A percentile compares a stretch with the other conserved stretches of the same genome.
These are phyloP conservation scores for Cryptomeria japonica DNA, from an alignment of 75 land plant genomes.

Conservation along the genomic window DNA sequence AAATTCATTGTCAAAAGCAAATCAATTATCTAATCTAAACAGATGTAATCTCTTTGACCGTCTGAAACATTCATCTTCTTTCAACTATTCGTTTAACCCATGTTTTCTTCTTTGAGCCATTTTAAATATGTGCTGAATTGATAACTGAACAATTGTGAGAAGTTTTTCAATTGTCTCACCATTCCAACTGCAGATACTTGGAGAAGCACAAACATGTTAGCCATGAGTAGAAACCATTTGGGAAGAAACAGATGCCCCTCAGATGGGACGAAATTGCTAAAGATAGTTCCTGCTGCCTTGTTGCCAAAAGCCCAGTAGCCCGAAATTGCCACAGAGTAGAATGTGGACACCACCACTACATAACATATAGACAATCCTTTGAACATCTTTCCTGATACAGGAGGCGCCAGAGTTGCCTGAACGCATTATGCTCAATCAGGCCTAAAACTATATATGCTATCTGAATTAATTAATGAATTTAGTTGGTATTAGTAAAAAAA, in stretches of 20 bases:
- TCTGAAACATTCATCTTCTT: neutral
- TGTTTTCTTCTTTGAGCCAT: no score
- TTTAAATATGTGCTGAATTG: no score
- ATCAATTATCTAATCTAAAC: neutral
- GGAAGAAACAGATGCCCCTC: constrained; percentile 44
- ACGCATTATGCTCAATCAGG: constrained; percentile 5
- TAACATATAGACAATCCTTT: constrained; percentile 39
- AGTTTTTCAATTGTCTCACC: constrained; percentile 25
- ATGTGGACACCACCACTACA: constrained; percentile 45
- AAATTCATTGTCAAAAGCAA: constrained; percentile 29
- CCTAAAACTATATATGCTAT: neutral
- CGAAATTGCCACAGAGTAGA: constrained; percentile 73
- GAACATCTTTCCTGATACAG: constrained; percentile 60
- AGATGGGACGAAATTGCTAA: constrained; percentile 49
- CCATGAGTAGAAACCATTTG: constrained; percentile 61
- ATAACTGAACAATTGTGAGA: no score
- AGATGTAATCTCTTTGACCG: neutral
- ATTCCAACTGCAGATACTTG: constrained; percentile 68
- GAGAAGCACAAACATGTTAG: constrained; percentile 52
- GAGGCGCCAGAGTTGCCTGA: constrained; percentile 80
- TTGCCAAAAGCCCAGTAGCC: constrained; percentile 96
- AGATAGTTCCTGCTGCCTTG: constrained; percentile 35
- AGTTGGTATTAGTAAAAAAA: no score
- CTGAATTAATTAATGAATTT: no score
- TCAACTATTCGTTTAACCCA: no score